phyloP scores from a whole-genome alignment of 2,329 filamentous ascomycete genomes.

The Colletotrichum acutatum region DNA sequence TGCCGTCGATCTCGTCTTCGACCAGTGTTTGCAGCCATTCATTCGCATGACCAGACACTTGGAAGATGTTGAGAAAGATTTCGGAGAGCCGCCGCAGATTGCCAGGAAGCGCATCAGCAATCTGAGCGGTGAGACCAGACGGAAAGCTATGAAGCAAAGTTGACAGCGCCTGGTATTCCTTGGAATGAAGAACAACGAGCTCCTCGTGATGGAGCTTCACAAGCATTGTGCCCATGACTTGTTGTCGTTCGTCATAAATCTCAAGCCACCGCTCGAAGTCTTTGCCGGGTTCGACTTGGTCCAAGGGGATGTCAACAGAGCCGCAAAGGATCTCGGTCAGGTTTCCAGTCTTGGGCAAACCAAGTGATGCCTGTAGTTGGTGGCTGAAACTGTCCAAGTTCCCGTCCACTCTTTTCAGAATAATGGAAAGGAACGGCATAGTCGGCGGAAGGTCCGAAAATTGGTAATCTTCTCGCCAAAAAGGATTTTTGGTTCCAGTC shows the following conservation, averaged over 20 bases:
- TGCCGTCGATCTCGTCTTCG: conserved; percentile 96
- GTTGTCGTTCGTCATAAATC: conserved; percentile 79
- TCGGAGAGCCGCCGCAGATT: conserved; percentile 86
- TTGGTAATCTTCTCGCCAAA: conserved; percentile 85
- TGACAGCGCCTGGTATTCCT: conserved; percentile 86
- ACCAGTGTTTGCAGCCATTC: conserved; percentile 95
- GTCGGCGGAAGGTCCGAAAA: conserved; percentile 79
- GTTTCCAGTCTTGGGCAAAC: conserved; percentile 54
- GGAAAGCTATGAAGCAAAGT: conserved; percentile 87
- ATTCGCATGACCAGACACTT: conserved; percentile 84
- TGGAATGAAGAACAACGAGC: conserved; percentile 85
- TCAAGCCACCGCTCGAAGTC: conserved; percentile 91
- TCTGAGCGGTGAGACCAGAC: conserved; percentile 84
- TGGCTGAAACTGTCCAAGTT: conserved; percentile 58
- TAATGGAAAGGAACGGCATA: conserved; percentile 75
- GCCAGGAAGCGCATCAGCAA: conserved; percentile 81
- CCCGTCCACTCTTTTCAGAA: conserved; percentile 75
- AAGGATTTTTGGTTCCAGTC: conserved; percentile 76
- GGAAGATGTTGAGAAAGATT: conserved; percentile 91
- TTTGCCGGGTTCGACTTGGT: conserved; percentile 80
- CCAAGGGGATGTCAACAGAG: conserved; percentile 83
- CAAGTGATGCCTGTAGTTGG: conserved; percentile 55
- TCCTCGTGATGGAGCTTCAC: conserved; percentile 88
- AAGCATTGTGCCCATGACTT: conserved; percentile 84
- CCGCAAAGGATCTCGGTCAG: conserved; percentile 69